Base-by-base conservation (phyloP, 345 rosid species). In the Pseudoturritis turrita region DNA sequence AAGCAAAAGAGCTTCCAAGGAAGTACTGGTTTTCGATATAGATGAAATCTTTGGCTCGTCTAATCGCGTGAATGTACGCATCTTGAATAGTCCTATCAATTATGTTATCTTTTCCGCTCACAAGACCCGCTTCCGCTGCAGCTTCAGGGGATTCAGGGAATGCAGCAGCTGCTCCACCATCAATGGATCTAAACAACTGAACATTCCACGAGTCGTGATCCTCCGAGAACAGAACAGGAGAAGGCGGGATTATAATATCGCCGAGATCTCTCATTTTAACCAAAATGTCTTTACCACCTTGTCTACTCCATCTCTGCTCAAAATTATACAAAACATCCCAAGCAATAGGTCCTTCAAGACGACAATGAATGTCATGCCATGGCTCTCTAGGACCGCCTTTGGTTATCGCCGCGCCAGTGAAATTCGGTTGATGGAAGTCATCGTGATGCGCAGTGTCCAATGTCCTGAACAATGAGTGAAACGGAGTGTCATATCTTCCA, bases 351-450 rank as follows among this genome's bases (percentile, higher is more conserved):
- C 99, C 99, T 82, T 95, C 99, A 13, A 95, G 96, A 39, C 93
- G 87, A 43, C 90, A 95, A 66, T 95, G 99, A 68, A 91, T 91
- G 73, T 91, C 99, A 56, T 95, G 99, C 99, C 99, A 95, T 7
- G 99, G 99, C 75, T 95, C 98, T 83, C 98, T 84, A 17, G 99
- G 99, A 72, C 99, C 99, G 0, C 99, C 99, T 80, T 95, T 95
- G 62, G 83, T 81, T 61, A 95, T 89, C n/a, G 96, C 69, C 41
- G 86, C 90, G 29, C 83, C 96, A 0, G 84, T 17, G 72, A 88
- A 95, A 78, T 95, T 95, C 25, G 99, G 99, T 72, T 95, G 99
- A 78, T 95, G 98, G 78, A 95, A 95, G 78, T 95, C 99, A 70
- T 95, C 96, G 57, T 95, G 96, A 78, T 95, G 99, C 1, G 92